Base-by-base conservation (phyloP, 169 alveolate species). In the Condylostoma magnum region DNA sequence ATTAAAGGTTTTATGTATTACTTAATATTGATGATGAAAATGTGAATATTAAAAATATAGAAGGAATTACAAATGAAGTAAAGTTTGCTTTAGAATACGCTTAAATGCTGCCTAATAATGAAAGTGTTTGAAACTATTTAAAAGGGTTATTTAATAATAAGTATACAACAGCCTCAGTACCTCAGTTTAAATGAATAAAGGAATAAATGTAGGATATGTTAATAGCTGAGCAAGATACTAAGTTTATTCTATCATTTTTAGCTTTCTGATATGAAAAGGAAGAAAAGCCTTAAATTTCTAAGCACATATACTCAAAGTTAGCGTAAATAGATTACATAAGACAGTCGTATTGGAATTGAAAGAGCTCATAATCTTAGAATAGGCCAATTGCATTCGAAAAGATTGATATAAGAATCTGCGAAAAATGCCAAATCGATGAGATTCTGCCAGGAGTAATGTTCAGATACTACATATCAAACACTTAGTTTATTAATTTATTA, bases 81-180 rank as follows among this genome's bases (percentile, higher is more conserved):
- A 18, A 57, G 15, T 79, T 57, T 56, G 79, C 87, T 30, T 30
- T 85, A 18, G 51, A 82, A 3, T 76, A 74, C 41, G 53, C 65
- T 1, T 48, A 66, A 56, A 48, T 43, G 10, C 69, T 63, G 34
- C 65, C 56, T 10, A n/a, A 28, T 12, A 82, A 86, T 73, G 93
- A 86, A 74, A 74, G 86, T 36, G 79, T 85, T 34, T 86, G 80
- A 86, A 75, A 55, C 34, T 86, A 86, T 68, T 38, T 82, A 31
- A 79, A 77, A 57, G 90, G 93, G 25, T 67, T 27, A 8, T 53
- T 82, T n/a, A 31, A n/a, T 5, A 27, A 22, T n/a, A 41, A 53
- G 2, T 27, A 27, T 6, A n/a, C 65, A n/a, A 31, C 25, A 2
- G 43, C 20, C 4, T n/a, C 30, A 0, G 30, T 27, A 53, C 20